phyloP scores from a whole-genome alignment of 805 yeast genomes.

The Zygosaccharomyces bisporus region DNA sequence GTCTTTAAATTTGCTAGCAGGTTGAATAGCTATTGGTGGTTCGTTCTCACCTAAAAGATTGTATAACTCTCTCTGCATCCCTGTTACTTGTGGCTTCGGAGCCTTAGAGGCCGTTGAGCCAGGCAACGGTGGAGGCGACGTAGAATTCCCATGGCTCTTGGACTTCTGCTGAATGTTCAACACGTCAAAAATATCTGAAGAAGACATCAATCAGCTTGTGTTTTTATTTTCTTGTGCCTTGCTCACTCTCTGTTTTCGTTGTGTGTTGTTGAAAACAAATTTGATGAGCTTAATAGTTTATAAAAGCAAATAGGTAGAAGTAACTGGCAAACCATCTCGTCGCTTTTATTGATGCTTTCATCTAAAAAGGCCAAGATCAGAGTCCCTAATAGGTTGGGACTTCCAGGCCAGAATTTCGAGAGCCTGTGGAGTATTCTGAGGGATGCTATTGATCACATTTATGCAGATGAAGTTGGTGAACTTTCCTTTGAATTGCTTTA shows the following conservation, averaged over 20 bases:
- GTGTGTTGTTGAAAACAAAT: conserved; percentile 1
- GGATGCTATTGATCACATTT: conserved; percentile 68
- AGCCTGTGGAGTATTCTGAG: conserved; percentile 63
- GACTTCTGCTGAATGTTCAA: conserved; percentile 53
- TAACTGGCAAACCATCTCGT: background rate
- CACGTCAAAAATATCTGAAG: conserved; percentile 72
- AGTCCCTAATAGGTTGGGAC: conserved; percentile 53
- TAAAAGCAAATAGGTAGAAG: background rate
- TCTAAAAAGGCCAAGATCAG: conserved; percentile 51
- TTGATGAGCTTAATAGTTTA: background rate
- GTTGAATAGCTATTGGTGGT: conserved; percentile 69
- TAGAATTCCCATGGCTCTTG: conserved; percentile 21
- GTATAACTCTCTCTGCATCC: conserved; percentile 87
- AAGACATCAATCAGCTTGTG: conserved; percentile 35
- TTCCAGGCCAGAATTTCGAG: conserved; percentile 47
- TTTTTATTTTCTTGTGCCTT: background rate
- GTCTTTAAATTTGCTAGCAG: conserved; percentile 54
- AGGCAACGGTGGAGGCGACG: conserved; percentile 19
- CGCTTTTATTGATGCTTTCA: conserved; percentile 1
- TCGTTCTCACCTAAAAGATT: conserved; percentile 87
- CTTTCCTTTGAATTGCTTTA: conserved; percentile 81
- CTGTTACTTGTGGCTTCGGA: conserved; percentile 42
- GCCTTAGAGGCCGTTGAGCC: conserved; percentile 13
- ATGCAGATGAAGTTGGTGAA: conserved; percentile 63
- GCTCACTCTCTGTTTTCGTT: background rate